phyloP scores from a whole-genome alignment of 1,284 basidiomycete species.

The Sanghuangporus weigelae region DNA sequence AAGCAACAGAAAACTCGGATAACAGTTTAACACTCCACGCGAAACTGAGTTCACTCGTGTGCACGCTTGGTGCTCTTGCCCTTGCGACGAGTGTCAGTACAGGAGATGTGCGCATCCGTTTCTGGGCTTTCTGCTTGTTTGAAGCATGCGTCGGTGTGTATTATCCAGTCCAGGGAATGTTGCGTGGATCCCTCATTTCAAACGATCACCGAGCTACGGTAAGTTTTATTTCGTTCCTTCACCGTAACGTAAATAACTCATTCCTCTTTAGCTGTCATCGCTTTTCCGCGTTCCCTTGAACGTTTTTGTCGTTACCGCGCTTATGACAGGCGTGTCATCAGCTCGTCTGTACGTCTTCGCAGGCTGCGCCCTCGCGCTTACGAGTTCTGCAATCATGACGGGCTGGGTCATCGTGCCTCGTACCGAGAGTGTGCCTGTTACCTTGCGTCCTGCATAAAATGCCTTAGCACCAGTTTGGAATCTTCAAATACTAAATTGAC shows the following conservation, averaged over 20 bases:
- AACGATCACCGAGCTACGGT: slow-evolving; percentile 74
- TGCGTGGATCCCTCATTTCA: slow-evolving; percentile 61
- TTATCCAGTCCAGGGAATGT: slow-evolving; percentile 73
- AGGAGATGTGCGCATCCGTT: slow-evolving; percentile 44
- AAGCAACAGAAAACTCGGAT: neutral
- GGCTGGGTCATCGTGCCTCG: slow-evolving; percentile 37
- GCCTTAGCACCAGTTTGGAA: neutral
- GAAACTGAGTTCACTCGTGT: slow-evolving; percentile 60
- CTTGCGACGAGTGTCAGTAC: slow-evolving; percentile 49
- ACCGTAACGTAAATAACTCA: slow-evolving; percentile 8
- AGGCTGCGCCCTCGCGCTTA: slow-evolving; percentile 52
- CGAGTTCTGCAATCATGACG: slow-evolving; percentile 57
- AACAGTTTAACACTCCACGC: slow-evolving; percentile 49
- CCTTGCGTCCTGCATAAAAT: slow-evolving; percentile 6
- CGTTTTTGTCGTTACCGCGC: slow-evolving; percentile 65
- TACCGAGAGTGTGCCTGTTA: slow-evolving; percentile 5
- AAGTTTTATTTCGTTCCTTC: slow-evolving; percentile 1
- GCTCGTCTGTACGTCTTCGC: slow-evolving; percentile 59
- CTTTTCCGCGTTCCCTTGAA: slow-evolving; percentile 73
- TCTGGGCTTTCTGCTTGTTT: slow-evolving; percentile 70
- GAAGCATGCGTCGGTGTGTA: slow-evolving; percentile 76
- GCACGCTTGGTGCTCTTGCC: slow-evolving; percentile 51
- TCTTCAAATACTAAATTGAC: too few relatives aligned
- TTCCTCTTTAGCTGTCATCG: slow-evolving; percentile 47
- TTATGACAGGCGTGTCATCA: slow-evolving; percentile 63